Evolutionary conservation across 495 filamentous ascomycete genomes (phyloP).

Genomic region (Evansstolkia leycettana): DNA sequence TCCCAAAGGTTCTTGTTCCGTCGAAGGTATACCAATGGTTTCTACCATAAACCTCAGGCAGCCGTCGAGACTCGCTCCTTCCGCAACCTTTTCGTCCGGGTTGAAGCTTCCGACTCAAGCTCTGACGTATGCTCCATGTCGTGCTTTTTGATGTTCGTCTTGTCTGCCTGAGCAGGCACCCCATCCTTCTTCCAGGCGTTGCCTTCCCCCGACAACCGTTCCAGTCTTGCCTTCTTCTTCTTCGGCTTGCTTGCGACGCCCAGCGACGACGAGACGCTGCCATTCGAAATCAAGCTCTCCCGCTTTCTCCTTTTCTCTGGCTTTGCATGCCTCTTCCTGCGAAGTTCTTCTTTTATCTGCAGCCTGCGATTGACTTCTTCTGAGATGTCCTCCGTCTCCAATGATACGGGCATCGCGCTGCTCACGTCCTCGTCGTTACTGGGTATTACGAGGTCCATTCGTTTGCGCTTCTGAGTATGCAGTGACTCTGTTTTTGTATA

Average conservation of each 20-base stretch:
- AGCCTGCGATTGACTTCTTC: constrained; percentile 30
- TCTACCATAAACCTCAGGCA: too few relatives aligned
- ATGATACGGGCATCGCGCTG: constrained; percentile 11
- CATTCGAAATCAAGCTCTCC: constrained; percentile 25
- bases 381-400: constrained; percentile 37
- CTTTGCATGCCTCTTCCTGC: constrained; percentile 17
- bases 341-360: constrained; percentile 24
- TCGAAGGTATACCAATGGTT: too few relatives aligned
- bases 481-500: constrained; percentile 1
- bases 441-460: constrained; percentile 7
- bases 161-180: neutral
- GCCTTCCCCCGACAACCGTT: neutral
- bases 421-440: constrained; percentile 9
- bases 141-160: neutral
- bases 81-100: neutral
- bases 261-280: constrained; percentile 12
- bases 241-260: constrained; percentile 2
- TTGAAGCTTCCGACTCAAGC: neutral
- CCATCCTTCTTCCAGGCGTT: neutral
- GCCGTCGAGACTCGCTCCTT: neutral
- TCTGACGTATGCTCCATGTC: neutral
- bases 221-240: constrained; percentile 14
- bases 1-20: too few relatives aligned
- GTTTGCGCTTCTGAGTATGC: constrained; percentile 12
- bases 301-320: constrained; percentile 25